Evolutionary conservation across 2,329 filamentous ascomycete species (phyloP), one percentile per base, ranked within the genome.

Genomic region (Fusarium bulbicola): DNA sequence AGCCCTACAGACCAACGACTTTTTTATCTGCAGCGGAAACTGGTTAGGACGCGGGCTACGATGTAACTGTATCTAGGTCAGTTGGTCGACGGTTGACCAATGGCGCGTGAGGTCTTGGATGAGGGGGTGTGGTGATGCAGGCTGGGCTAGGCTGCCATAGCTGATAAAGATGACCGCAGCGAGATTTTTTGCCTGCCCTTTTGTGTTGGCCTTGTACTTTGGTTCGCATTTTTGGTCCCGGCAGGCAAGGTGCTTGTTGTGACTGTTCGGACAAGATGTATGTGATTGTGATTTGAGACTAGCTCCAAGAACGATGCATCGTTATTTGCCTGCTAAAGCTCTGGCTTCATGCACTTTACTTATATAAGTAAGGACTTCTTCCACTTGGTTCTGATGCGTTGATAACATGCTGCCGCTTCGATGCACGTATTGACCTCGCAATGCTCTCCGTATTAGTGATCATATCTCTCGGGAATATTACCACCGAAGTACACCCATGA

Each of bases 101-200:
- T 76, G 30, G 46, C n/a, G 30, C 24, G 20, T 21, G 43, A 37
- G 43, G 34, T 26, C 30, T 37, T 53, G 36, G 45, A 46, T 53
- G 71, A 66, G 66, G 52, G 72, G 66, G 69, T 68, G 68, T 60
- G 59, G 64, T 72, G 63, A 71, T 77, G 75, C 69, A 77, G 66
- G 66, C 37, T 74, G 43, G 47, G 12, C 61, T 66, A 76, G 75
- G 71, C 73, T 74, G 53, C 75, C 60, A 64, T 43, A 72, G 65
- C 63, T 68, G 70, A 68, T 63, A 54, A 67, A 49, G 56, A 68
- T 65, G 71, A 66, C 61, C 61, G 64, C 71, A 61, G 64, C 39
- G 11, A 40, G n/a, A 30, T 5, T 49, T 40, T 24, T 24, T 11
- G 36, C 26, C 34, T 75, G 66, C 56, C 72, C 74, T 67, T 65